phyloP scores from a whole-genome alignment of 1,284 basidiomycete genomes.

The Stygiomarasmius scandens region DNA sequence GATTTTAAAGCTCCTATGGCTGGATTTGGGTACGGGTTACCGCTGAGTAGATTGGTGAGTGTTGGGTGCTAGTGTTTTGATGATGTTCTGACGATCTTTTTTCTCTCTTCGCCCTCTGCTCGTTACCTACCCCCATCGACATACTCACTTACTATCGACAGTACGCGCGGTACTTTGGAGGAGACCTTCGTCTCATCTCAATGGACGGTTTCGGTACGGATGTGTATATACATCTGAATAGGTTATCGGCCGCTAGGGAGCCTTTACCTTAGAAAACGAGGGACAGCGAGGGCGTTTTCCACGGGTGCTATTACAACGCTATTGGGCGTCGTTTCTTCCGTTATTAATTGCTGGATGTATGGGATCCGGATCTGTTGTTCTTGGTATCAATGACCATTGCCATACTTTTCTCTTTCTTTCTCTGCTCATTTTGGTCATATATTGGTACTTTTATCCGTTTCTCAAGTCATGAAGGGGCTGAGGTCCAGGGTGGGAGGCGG shows the following conservation, averaged over 20 bases:
- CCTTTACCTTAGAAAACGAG: conserved; percentile 71
- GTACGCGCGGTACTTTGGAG: conserved; percentile 97
- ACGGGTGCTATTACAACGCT: no score
- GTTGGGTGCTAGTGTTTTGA: conserved; percentile 3
- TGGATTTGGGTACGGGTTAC: conserved; percentile 94
- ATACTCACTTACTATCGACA: conserved; percentile 30
- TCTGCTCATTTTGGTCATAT: no score
- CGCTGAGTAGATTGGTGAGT: conserved; percentile 84
- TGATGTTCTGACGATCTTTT: conserved; percentile 2
- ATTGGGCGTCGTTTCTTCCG: no score
- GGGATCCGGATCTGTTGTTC: no score
- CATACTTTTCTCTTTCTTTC: no score
- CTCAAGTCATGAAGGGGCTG: no score
- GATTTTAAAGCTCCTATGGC: conserved; percentile 99
- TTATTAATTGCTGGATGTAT: no score
- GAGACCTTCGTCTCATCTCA: conserved; percentile 93
- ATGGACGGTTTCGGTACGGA: conserved; percentile 98
- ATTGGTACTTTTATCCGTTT: no score
- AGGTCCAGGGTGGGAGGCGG: no score
- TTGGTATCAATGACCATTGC: no score
- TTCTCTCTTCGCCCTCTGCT: not conserved
- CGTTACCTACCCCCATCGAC: not conserved
- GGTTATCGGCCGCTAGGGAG: conserved; percentile 81
- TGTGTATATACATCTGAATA: conserved; percentile 89
- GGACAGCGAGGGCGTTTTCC: no score